Evolutionary conservation across 331 rosid genomes (phyloP).

Genomic region (Spiraea crenata): DNA sequence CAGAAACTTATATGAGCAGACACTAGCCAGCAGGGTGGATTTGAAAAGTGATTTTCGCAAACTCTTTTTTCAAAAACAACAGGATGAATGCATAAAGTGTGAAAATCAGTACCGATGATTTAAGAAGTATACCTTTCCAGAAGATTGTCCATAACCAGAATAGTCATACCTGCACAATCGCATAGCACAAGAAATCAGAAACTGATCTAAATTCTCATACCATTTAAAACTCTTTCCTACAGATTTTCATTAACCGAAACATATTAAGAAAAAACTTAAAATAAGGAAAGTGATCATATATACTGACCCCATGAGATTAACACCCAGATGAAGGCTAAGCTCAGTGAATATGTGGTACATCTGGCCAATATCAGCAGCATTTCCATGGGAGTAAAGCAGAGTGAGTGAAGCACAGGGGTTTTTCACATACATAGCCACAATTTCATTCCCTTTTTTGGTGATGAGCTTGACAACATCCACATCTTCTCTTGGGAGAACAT

Average conservation of each 20-base stretch:
- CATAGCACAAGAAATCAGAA: background rate
- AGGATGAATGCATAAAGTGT: too few relatives aligned
- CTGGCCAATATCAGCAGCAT: slow-evolving; percentile 78
- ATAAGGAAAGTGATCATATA: slow-evolving; percentile 1
- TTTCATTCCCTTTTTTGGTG: slow-evolving; percentile 61
- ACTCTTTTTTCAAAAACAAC: too few relatives aligned
- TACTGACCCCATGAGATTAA: slow-evolving; percentile 69
- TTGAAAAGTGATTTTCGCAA: background rate
- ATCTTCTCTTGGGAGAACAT: slow-evolving; percentile 46
- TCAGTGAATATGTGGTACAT: slow-evolving; percentile 53
- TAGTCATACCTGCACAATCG: slow-evolving; percentile 57
- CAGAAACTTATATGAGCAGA: background rate
- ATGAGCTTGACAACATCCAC: slow-evolving; percentile 52
- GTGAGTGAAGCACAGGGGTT: slow-evolving; percentile 60
- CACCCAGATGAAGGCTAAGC: slow-evolving; percentile 63
- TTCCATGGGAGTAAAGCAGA: slow-evolving; percentile 66
- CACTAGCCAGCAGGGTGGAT: background rate
- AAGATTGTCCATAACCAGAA: slow-evolving; percentile 80
- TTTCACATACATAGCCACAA: slow-evolving; percentile 55
- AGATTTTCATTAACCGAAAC: background rate
- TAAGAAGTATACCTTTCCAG: slow-evolving; percentile 64
- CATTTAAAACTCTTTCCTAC: background rate
- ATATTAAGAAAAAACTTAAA: background rate
- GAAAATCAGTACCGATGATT: background rate
- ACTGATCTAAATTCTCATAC: background rate